Base-by-base conservation (phyloP, 2,329 filamentous ascomycete genomes). In the Metarhizium robertsii region DNA sequence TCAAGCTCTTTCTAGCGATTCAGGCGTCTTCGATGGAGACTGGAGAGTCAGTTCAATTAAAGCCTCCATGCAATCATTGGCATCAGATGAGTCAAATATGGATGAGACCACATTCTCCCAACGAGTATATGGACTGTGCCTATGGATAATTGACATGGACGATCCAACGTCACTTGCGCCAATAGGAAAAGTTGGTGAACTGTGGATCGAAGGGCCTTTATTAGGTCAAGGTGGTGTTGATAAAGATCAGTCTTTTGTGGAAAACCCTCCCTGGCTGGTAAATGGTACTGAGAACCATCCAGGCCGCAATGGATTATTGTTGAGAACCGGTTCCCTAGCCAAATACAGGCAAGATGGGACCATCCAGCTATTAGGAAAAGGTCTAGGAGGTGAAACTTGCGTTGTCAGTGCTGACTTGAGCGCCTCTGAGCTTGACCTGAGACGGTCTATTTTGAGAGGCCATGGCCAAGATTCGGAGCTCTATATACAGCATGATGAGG, bases 161-260 rank as follows among this genome's bases (percentile, higher is more conserved):
- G 29, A 47, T 40, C 50, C 20, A 16, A 4, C 14, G 11, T 36
- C 52, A 13, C 43, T 53, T 18, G 50, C 42, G 18, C 47, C 46
- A 16, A 32, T 29, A 2, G 36, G 45, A 1, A 3, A 8, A 18
- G 40, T 50, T 18, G 32, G 55, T 46, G 42, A 51, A 25, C 42
- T 54, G 20, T 51, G 52, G 47, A 30, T 54, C 30, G 55, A 57
- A 45, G 52, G 55, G 8, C 53, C 53, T 8, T 32, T 47, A 43
- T 25, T 42, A 7, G 43, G 25, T 34, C 25, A n/a, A n/a, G 14
- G 11, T 2, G n/a, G 29, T 16, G 20, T 16, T n/a, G 32, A 25
- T 36, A 16, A 32, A 18, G 47, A 50, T 4, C 25, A 25, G 7
- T 50, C 5, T 8, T 34, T 50, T n/a, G n/a, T 50, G 14, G 32